Conservation (phyloP, 768 basidiomycete genomes). For the Imleria badia region DNA sequence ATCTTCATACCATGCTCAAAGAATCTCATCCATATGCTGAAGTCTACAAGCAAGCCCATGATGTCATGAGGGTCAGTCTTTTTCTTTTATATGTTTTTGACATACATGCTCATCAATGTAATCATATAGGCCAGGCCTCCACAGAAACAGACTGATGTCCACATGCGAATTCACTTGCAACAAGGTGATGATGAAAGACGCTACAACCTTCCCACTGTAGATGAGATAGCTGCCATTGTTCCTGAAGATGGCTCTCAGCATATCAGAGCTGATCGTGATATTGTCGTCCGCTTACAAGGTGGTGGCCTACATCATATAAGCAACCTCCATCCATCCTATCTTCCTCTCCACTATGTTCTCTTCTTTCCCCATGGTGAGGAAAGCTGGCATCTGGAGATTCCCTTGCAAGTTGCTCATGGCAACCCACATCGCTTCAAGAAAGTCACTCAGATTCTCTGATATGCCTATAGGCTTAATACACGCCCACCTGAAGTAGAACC, state of each 20-base stretch:
- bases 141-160: slow-evolving; percentile 13
- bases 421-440: slow-evolving; percentile 11
- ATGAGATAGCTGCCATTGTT: slow-evolving; percentile 44
- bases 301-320: slow-evolving; percentile 32
- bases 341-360: slow-evolving; percentile 27
- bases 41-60: slow-evolving; percentile 33
- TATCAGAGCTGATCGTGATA: slow-evolving; percentile 28
- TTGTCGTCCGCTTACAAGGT: slow-evolving; percentile 30
- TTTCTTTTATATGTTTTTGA: too few species aligned
- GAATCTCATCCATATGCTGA: slow-evolving; percentile 26
- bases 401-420: neutral
- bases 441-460: slow-evolving; percentile 30
- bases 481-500: slow-evolving; percentile 5
- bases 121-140: slow-evolving; percentile 14
- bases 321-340: slow-evolving; percentile 37
- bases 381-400: slow-evolving; percentile 37
- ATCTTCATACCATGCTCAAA: slow-evolving; percentile 25
- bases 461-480: slow-evolving; percentile 35
- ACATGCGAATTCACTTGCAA: slow-evolving; percentile 5
- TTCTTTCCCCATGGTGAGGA: slow-evolving; percentile 41
- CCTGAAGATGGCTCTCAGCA: slow-evolving; percentile 30
- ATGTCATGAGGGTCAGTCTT: slow-evolving; percentile 22
- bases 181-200: slow-evolving; percentile 28
- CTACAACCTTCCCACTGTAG: slow-evolving; percentile 45
- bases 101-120: too few species aligned